Evolutionary conservation across 306 rosid genomes (phyloP).

Genomic region (Carpinus fangiana): DNA sequence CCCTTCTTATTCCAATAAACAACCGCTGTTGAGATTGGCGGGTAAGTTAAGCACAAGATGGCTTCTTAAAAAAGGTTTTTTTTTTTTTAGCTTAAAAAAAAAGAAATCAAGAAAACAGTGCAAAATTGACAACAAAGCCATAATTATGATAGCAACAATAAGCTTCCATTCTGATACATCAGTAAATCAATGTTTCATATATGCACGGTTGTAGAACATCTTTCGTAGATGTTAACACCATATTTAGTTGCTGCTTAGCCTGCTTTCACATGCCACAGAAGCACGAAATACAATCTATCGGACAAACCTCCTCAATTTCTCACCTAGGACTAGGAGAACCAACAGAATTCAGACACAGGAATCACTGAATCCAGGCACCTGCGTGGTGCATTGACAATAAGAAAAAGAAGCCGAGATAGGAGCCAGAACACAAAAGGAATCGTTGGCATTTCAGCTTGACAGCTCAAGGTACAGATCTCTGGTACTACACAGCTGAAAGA

Average conservation of each 20-base stretch:
- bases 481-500: neutral
- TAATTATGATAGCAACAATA: neutral
- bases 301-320: neutral
- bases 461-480: neutral
- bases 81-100: neutral
- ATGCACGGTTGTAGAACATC: neutral
- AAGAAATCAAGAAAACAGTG: neutral
- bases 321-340: neutral
- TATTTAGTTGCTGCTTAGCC: conserved; percentile 14
- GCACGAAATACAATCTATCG: conserved; percentile 16
- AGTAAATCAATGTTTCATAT: neutral
- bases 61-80: neutral
- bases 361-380: conserved; percentile 11
- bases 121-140: conserved; percentile 1
- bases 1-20: too few species aligned
- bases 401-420: conserved; percentile 6
- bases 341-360: conserved; percentile 9
- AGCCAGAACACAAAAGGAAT: neutral
- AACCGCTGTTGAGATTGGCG: too few species aligned
- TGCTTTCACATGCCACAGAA: conserved; percentile 6
- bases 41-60: neutral
- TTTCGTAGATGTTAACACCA: neutral
- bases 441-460: neutral
- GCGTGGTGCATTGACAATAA: neutral
- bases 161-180: neutral